Base-by-base conservation (phyloP, 768 basidiomycete genomes). In the Xanthoconium stramineum region DNA sequence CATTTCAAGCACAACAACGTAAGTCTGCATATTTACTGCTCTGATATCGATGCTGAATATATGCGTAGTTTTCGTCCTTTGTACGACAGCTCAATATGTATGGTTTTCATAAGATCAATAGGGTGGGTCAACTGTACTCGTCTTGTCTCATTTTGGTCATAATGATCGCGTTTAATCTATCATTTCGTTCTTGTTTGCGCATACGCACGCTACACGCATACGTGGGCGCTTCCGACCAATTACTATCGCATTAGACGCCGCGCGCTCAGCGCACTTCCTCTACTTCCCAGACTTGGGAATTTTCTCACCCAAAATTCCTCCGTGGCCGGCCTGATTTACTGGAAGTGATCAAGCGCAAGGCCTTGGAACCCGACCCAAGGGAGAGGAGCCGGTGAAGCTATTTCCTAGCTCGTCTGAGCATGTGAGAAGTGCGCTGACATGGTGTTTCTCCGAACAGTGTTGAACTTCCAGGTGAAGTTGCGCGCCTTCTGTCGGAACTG, bases 51-150 rank as follows among this genome's bases (percentile, higher is more conserved):
- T 57, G 14, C 29, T 61, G 45, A 59, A 53, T 52, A 52, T 52
- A 47, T 53, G 56, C 42, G 10, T 66, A 96, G 86, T 96, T 97
- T 71, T 93, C 93, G 11, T 92, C 89, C 66, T 97, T 97, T 71
- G 92, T 95, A 40, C 85, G 94, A 55, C 94, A 95, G 71, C 80
- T 95, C 53, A 95, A 96, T 76, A 95, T 94, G 91, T 96, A 94
- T 64, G 92, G 92, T 39, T 96, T 95, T 73, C 91, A 94, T 72
- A 95, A 95, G 75, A 91, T 91, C 74, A 93, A 93, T 70, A 81
- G 91, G 74, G 88, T 90, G 55, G 58, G 82, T 77, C 49, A 13
- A 24, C 30, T 50, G 7, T 54, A 40, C 42, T 47, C 53, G n/a
- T 39, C 37, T 3, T 47, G 28, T 42, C 42, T 36, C 19, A 6